phyloP scores from a whole-genome alignment of 306 rosid genomes.

The Glycyrrhiza uralensis region DNA sequence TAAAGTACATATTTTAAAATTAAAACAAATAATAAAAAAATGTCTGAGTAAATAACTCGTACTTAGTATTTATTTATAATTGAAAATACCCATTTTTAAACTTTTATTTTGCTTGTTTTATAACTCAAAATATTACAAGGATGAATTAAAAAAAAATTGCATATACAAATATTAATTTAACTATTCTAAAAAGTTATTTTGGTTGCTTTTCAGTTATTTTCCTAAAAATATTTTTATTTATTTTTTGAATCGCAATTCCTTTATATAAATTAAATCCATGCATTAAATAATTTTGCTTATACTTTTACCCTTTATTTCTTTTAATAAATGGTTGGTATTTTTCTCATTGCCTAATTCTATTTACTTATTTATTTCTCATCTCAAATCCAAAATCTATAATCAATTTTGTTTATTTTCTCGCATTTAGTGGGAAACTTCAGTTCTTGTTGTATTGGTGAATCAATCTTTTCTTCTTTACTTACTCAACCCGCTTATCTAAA shows the following conservation, averaged over 20 bases:
- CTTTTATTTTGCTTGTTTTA: too few relatives aligned
- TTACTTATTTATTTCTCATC: not conserved
- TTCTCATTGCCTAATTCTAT: not conserved
- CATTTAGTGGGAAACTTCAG: too few relatives aligned
- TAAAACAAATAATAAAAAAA: too few relatives aligned
- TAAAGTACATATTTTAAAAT: too few relatives aligned
- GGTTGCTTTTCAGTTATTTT: not conserved
- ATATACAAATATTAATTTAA: not conserved
- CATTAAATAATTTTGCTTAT: not conserved
- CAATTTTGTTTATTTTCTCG: too few relatives aligned
- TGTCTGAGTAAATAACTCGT: too few relatives aligned
- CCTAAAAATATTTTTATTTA: not conserved
- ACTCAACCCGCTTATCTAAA: not conserved
- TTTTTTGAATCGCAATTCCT: not conserved
- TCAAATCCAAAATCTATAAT: not conserved
- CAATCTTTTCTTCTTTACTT: not conserved
- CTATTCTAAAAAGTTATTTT: not conserved
- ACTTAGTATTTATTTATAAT: too few relatives aligned
- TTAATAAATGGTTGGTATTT: too few relatives aligned
- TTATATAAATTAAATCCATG: not conserved
- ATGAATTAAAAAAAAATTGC: too few relatives aligned
- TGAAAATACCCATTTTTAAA: too few relatives aligned
- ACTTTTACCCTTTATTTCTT: not conserved
- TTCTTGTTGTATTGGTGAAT: not conserved
- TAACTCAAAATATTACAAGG: too few relatives aligned